Conservation (phyloP, 2,329 filamentous ascomycete genomes). For the Pseudovirgaria hyperparasitica region DNA sequence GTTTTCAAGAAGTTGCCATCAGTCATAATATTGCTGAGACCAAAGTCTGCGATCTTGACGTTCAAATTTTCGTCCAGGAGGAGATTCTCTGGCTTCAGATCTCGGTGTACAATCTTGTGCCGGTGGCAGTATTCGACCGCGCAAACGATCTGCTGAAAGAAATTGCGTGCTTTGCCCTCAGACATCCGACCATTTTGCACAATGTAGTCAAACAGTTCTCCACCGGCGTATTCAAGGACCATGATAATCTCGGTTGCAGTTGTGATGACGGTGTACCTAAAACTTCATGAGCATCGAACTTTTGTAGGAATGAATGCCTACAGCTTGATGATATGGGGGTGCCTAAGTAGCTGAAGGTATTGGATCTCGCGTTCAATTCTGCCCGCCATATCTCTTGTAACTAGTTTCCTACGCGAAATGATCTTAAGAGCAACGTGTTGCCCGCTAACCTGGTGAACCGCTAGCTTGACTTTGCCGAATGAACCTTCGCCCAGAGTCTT, state of each 20-base stretch:
- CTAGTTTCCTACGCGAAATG: slow-evolving; percentile 88
- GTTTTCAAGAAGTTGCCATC: slow-evolving; percentile 99
- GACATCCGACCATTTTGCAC: slow-evolving; percentile 86
- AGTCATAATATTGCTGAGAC: slow-evolving; percentile 98
- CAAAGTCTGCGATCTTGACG: slow-evolving; percentile 98
- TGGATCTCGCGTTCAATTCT: slow-evolving; percentile 96
- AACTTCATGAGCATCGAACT: slow-evolving; percentile 11
- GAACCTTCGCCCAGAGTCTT: slow-evolving; percentile 90
- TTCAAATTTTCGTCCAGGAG: slow-evolving; percentile 91
- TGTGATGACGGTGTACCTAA: slow-evolving; percentile 89
- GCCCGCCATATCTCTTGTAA: slow-evolving; percentile 95
- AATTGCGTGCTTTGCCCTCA: slow-evolving; percentile 84
- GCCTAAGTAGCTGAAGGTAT: slow-evolving; percentile 86
- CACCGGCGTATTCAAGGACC: slow-evolving; percentile 95
- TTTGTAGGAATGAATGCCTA: slow-evolving; percentile 33
- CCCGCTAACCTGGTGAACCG: slow-evolving; percentile 79
- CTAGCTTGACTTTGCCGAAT: slow-evolving; percentile 97
- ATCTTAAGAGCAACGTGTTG: slow-evolving; percentile 98
- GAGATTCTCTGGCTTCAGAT: slow-evolving; percentile 93
- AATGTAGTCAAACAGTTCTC: slow-evolving; percentile 96
- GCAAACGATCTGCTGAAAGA: slow-evolving; percentile 98
- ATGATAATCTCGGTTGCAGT: slow-evolving; percentile 93
- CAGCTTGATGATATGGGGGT: slow-evolving; percentile 98
- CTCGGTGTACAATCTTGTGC: slow-evolving; percentile 96
- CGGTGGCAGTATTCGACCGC: slow-evolving; percentile 98